phyloP scores from a whole-genome alignment of 495 filamentous ascomycete species.

The Bacidia gigantensis region DNA sequence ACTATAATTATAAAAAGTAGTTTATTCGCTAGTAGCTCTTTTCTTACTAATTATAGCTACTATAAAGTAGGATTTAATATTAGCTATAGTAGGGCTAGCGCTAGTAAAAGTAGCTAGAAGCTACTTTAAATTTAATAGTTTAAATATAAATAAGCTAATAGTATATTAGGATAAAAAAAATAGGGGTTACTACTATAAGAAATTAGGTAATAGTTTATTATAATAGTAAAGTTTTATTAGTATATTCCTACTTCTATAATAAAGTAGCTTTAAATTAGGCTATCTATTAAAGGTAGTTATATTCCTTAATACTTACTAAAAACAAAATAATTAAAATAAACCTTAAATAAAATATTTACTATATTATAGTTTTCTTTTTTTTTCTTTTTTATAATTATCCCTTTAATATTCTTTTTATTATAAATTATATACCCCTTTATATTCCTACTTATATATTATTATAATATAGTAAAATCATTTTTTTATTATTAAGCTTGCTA shows the following conservation, averaged over 20 bases:
- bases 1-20: neutral
- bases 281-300: neutral
- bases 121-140: too few species aligned
- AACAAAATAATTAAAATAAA: neutral
- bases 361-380: neutral
- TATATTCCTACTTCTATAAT: neutral
- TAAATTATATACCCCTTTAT: neutral
- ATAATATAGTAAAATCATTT: neutral
- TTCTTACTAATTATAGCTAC: slow-evolving; percentile 1
- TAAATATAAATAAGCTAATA: neutral
- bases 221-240: too few species aligned
- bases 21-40: neutral
- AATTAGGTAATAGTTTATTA: too few species aligned
- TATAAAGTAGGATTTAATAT: neutral
- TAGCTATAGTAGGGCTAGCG: neutral
- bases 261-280: neutral
- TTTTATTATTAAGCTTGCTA: neutral
- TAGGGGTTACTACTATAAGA: too few species aligned
- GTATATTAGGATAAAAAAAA: too few species aligned
- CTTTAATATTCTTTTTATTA: neutral
- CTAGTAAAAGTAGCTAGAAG: neutral
- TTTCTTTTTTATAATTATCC: neutral
- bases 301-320: neutral
- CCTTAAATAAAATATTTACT: neutral
- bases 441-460: neutral